Percentiles rank a stretch among this genome's conserved stretches.
phyloP scores from a whole-genome alignment of 306 rosid species.

The Crataegus laevigata region DNA sequence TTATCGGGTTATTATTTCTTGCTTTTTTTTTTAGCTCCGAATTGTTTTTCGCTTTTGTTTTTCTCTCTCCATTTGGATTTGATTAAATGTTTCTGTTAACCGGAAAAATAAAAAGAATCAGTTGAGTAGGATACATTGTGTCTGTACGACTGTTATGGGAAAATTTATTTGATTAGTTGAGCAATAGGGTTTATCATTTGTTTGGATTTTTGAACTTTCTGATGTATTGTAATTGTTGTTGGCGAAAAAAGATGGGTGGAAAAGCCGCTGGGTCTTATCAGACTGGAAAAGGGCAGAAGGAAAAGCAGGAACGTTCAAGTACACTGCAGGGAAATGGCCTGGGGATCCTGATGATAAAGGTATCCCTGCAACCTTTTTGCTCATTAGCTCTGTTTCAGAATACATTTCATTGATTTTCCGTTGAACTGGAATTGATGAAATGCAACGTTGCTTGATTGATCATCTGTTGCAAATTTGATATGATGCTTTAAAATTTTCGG shows the following conservation, averaged over 20 bases:
- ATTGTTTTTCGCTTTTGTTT: no score
- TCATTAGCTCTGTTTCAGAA: background rate
- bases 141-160: background rate
- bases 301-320: slow-evolving; percentile 65
- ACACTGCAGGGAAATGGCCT: slow-evolving; percentile 74
- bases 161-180: background rate
- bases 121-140: background rate
- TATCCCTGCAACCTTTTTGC: slow-evolving; percentile 4
- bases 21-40: no score
- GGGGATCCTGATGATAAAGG: slow-evolving; percentile 79
- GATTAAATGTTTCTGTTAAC: no score
- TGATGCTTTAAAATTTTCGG: background rate
- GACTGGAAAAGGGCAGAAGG: slow-evolving; percentile 88
- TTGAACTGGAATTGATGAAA: background rate
- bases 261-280: slow-evolving; percentile 69
- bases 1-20: no score
- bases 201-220: background rate
- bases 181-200: background rate
- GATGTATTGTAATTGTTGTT: background rate
- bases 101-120: no score
- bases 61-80: no score
- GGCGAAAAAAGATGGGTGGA: slow-evolving; percentile 52
- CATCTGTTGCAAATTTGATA: background rate
- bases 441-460: background rate
- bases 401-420: background rate